Evolutionary conservation across 768 basidiomycete genomes (phyloP).

Genomic region (Lactarius psammicola): DNA sequence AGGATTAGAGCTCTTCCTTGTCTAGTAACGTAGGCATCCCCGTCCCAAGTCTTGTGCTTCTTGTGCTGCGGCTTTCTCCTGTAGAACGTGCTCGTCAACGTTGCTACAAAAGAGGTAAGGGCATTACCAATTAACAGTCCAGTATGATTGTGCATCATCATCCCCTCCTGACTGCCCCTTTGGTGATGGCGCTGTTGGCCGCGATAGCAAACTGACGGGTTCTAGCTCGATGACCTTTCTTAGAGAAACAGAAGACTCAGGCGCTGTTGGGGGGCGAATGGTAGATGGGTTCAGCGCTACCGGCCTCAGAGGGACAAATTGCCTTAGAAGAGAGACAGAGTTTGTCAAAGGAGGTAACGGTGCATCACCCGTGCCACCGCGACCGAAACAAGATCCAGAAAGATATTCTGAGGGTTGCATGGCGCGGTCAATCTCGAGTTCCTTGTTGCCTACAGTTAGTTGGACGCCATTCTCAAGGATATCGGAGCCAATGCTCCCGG

Average conservation of each 20-base stretch:
- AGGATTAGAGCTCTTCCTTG: constrained; percentile 53
- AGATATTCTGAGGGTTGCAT: constrained; percentile 56
- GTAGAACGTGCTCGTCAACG: constrained; percentile 14
- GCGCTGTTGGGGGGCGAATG: constrained; percentile 28
- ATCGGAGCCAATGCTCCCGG: constrained; percentile 47
- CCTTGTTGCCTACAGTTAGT: constrained; percentile 50
- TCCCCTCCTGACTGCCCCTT: constrained; percentile 19
- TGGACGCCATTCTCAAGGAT: constrained; percentile 40
- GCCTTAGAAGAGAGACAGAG: constrained; percentile 36
- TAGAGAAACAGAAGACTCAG: constrained; percentile 28
- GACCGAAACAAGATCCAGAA: constrained; percentile 65
- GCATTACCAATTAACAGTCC: constrained; percentile 69
- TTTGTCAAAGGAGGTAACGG: constrained; percentile 28
- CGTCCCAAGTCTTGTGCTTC: constrained; percentile 89
- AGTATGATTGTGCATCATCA: constrained; percentile 41
- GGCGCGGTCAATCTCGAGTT: constrained; percentile 61
- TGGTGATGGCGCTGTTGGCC: constrained; percentile 9
- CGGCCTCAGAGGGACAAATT: constrained; percentile 35
- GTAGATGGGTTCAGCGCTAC: constrained; percentile 35
- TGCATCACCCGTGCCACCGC: constrained; percentile 31
- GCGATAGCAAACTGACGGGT: constrained; percentile 36
- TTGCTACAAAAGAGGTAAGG: background rate
- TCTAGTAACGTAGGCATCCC: constrained; percentile 62
- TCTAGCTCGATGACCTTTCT: constrained; percentile 41
- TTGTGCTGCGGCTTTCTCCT: constrained; percentile 74